Conservation (phyloP, 2,329 filamentous ascomycete genomes). For the Escovopsis sp. region DNA sequence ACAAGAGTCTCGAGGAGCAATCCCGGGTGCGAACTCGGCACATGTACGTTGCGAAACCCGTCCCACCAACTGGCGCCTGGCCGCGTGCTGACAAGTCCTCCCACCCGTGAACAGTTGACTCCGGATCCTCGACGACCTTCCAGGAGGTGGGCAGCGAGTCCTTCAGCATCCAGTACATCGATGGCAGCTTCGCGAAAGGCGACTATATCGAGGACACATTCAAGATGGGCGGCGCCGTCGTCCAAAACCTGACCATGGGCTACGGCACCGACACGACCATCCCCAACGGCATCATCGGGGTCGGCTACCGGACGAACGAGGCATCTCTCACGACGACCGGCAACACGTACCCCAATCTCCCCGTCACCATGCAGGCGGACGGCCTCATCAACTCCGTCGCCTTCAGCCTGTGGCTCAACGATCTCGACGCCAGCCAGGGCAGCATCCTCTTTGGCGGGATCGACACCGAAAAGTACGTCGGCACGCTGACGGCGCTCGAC, state of each 20-base stretch:
- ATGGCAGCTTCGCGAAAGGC: conserved; percentile 39
- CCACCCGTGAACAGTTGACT: conserved; percentile 24
- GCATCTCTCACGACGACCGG: conserved; percentile 19
- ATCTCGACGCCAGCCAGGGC: conserved; percentile 44
- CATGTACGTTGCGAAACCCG: conserved; percentile 19
- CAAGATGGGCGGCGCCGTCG: conserved; percentile 31
- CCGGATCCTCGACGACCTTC: conserved; percentile 29
- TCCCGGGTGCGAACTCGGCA: conserved; percentile 26
- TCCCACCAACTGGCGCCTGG: too few relatives aligned
- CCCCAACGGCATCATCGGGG: conserved; percentile 40
- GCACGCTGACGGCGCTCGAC: conserved; percentile 44
- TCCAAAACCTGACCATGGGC: conserved; percentile 45
- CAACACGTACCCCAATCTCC: conserved; percentile 40
- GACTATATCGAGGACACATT: conserved; percentile 45
- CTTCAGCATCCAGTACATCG: conserved; percentile 47
- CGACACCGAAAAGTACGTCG: conserved; percentile 57
- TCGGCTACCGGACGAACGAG: conserved; percentile 43
- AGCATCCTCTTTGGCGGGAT: conserved; percentile 70
- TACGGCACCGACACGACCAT: conserved; percentile 39
- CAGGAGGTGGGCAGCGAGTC: conserved; percentile 22
- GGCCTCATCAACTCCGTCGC: conserved; percentile 50
- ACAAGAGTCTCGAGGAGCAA: conserved; percentile 7
- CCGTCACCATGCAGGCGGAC: conserved; percentile 46
- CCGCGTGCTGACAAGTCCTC: not conserved
- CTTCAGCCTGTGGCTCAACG: conserved; percentile 56